A percentile compares a stretch with the other conserved stretches of the same genome.
Conservation (phyloP, 805 yeast species). For the Lipomyces spencermartinsiae region DNA sequence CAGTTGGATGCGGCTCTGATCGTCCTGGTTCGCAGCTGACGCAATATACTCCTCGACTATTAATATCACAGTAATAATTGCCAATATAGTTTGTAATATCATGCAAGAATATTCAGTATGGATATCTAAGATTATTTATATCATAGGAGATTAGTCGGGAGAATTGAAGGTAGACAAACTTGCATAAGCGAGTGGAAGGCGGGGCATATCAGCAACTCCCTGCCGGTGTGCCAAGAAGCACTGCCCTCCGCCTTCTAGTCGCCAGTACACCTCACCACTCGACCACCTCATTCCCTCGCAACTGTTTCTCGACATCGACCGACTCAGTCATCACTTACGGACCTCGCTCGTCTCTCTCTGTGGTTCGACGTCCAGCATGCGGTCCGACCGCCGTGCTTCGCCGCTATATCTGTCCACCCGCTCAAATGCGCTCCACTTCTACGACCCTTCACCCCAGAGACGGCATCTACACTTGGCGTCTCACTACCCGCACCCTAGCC, state of each 20-base stretch:
- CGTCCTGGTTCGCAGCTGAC: too few relatives aligned
- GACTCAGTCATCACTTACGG: not conserved
- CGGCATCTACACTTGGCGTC: constrained; percentile 28
- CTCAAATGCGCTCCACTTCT: constrained; percentile 39
- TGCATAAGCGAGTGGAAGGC: not conserved
- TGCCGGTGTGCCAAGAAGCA: not conserved
- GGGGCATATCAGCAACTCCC: not conserved
- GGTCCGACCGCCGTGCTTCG: constrained; percentile 33
- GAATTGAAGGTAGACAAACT: not conserved
- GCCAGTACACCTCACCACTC: not conserved
- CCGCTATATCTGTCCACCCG: constrained; percentile 40
- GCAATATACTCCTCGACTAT: too few relatives aligned
- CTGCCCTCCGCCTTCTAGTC: not conserved
- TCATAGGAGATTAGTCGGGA: too few relatives aligned
- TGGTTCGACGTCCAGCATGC: constrained; percentile 12
- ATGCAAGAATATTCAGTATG: too few relatives aligned
- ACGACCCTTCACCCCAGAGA: constrained; percentile 37
- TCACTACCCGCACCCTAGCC: constrained; percentile 27
- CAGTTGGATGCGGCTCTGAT: too few relatives aligned
- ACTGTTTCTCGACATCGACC: not conserved
- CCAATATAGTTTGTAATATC: too few relatives aligned
- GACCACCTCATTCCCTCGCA: not conserved
- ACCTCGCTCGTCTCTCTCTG: not conserved
- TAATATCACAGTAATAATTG: too few relatives aligned
- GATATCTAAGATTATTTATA: too few relatives aligned